Evolutionary conservation across 768 basidiomycete genomes (phyloP), one percentile per base, ranked within the genome.

Genomic region (Tricholoma terreum): DNA sequence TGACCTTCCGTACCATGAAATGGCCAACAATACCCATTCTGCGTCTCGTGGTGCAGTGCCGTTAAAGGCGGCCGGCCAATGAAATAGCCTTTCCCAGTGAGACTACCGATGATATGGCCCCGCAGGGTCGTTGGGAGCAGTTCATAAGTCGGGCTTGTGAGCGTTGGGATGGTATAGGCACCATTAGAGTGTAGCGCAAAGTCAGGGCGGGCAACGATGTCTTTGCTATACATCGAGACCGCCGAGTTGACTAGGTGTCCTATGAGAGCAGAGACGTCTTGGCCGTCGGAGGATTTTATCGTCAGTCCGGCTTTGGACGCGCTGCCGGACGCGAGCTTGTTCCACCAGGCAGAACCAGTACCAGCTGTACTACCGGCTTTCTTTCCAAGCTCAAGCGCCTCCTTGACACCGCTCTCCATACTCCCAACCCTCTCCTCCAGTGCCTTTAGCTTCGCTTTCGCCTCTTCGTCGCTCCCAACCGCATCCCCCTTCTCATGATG

Each of bases 1-100:
- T 91, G 90, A 3, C 95, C 96, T 49, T 81, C 69, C 15, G 77
- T 65, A 0, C 95, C 95, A 5, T 74, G 75, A 74, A 98, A 93
- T 1, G 96, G 92, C 94, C 96, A 99, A 72, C 96, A 99, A 55
- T 87, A 81, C 3, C 97, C 96, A 33, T 84, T 85, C 55, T 88
- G 82, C 24, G 79, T 75, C 59, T 97, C 92, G 57, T 91, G 87
- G 65, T 96, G 89, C n/a, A 99, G 77, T 2, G 92, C 92, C 0
- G 84, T 89, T 50, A 93, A 84, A 0, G 96, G 94, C 1, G 92
- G 83, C 14, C 86, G 84, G n/a, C 92, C 94, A 43, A 85, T 71
- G 40, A 84, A 77, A 61, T 79, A 78, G 17, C 82, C 84, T 43
- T 77, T 77, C 34, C 88, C 88, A 0, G 86, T 85, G 64, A 90